phyloP scores from a whole-genome alignment of 2,329 filamentous ascomycete species.

The Basipetospora chlamydospora region DNA sequence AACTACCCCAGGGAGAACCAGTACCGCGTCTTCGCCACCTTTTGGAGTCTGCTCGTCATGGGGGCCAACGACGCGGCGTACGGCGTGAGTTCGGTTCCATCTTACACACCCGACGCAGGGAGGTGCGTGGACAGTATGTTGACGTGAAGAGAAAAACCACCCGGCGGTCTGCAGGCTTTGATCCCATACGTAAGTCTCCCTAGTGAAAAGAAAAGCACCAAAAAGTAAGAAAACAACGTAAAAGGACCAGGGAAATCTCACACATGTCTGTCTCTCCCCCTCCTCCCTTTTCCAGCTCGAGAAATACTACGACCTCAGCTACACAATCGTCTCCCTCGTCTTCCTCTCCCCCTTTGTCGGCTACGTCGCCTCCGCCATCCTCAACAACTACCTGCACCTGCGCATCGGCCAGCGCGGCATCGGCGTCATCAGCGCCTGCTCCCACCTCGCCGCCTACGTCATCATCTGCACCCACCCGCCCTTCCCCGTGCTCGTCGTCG shows the following conservation, averaged over 20 bases:
- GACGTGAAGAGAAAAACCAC: no score
- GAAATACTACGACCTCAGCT: conserved; percentile 43
- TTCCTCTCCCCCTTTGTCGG: conserved; percentile 54
- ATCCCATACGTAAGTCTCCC: conserved; percentile 4
- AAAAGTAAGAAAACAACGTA: no score
- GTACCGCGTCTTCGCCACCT: conserved; percentile 41
- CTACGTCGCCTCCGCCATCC: conserved; percentile 46
- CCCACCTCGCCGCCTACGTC: conserved; percentile 50
- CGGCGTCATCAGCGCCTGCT: conserved; percentile 47
- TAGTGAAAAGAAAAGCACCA: neutral
- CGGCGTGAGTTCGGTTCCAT: conserved; percentile 30
- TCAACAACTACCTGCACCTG: conserved; percentile 52
- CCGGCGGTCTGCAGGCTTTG: neutral
- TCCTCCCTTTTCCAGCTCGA: neutral
- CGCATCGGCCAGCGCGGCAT: conserved; percentile 56
- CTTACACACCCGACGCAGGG: no score
- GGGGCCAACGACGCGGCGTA: conserved; percentile 55
- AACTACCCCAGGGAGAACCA: conserved; percentile 45
- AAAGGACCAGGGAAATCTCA: no score
- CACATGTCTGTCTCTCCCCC: no score
- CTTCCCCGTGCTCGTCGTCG: conserved; percentile 49
- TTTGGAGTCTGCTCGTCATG: conserved; percentile 49
- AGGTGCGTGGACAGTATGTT: no score
- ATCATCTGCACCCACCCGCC: conserved; percentile 53
- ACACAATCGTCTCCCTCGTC: conserved; percentile 49